Conservation (phyloP, 257 asterid genomes). For the Salvia hispanica region DNA sequence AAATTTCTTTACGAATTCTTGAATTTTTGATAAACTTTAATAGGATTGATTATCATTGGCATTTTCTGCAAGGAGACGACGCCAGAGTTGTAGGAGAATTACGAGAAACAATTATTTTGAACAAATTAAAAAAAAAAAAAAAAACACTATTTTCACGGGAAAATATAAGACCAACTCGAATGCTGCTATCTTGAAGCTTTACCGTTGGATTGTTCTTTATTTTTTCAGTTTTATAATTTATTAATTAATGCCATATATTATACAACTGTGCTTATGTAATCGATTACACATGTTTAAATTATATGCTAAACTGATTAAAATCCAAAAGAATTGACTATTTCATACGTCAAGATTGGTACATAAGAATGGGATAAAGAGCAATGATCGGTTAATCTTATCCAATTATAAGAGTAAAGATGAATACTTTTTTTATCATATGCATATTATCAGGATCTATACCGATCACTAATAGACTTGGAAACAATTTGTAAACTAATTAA, state of each 20-base stretch:
- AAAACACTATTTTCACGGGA: constrained; percentile 18
- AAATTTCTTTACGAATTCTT: too few relatives aligned
- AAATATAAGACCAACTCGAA: not conserved
- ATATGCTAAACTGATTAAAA: not conserved
- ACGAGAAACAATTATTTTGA: constrained; percentile 1
- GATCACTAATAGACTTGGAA: not conserved
- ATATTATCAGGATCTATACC: not conserved
- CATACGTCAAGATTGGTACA: not conserved
- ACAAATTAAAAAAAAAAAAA: not conserved
- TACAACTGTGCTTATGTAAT: not conserved
- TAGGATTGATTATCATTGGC: not conserved
- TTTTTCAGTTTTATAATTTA: not conserved
- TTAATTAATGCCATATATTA: not conserved
- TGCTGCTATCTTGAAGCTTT: constrained; percentile 41
- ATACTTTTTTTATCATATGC: not conserved
- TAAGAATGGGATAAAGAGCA: not conserved
- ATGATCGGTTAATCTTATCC: not conserved
- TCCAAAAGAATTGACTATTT: not conserved
- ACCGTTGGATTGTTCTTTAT: constrained; percentile 30
- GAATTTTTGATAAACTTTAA: not conserved
- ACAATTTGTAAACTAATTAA: not conserved
- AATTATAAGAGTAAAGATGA: not conserved
- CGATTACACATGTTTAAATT: not conserved
- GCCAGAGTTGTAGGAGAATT: constrained; percentile 20
- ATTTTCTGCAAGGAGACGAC: constrained; percentile 18